Evolutionary conservation across 192 early-diverging fungal species (phyloP).

Genomic region (Coemansia asiatica): DNA sequence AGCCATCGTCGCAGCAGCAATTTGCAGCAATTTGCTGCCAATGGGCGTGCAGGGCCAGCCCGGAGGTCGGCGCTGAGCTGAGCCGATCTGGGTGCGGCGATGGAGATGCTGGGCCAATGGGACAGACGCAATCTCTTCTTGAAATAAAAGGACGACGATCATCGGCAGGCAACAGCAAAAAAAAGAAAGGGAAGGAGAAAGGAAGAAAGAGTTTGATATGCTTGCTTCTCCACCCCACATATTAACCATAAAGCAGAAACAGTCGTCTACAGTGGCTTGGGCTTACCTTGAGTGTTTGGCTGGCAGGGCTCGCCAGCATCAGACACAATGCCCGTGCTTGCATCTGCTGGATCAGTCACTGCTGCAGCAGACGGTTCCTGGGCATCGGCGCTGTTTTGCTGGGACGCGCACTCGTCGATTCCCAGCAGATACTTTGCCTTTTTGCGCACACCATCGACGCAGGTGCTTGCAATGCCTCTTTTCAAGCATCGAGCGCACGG

Average conservation of each 20-base stretch:
- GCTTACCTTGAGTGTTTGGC: neutral
- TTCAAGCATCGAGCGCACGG: constrained; percentile 89
- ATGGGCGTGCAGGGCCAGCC: neutral
- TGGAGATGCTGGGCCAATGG: neutral
- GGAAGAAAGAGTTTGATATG: too few species aligned
- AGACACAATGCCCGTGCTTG: too few species aligned
- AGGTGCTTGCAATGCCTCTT: constrained; percentile 69
- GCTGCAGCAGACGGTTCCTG: neutral
- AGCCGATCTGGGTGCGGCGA: neutral
- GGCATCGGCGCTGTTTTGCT: neutral
- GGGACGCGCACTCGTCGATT: constrained; percentile 42
- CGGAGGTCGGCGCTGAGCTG: neutral
- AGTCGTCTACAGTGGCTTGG: neutral
- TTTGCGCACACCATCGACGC: constrained; percentile 83
- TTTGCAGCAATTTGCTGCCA: neutral
- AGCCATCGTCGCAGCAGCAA: neutral
- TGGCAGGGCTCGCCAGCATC: neutral
- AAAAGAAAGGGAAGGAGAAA: neutral
- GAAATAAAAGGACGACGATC: neutral
- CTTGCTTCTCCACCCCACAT: too few species aligned
- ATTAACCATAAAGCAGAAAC: neutral
- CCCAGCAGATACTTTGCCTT: constrained; percentile 91
- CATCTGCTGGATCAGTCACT: too few species aligned
- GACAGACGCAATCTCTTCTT: neutral
- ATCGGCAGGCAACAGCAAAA: neutral